Evolutionary conservation across 306 rosid species (phyloP).

Genomic region (Cyamopsis tetragonoloba): DNA sequence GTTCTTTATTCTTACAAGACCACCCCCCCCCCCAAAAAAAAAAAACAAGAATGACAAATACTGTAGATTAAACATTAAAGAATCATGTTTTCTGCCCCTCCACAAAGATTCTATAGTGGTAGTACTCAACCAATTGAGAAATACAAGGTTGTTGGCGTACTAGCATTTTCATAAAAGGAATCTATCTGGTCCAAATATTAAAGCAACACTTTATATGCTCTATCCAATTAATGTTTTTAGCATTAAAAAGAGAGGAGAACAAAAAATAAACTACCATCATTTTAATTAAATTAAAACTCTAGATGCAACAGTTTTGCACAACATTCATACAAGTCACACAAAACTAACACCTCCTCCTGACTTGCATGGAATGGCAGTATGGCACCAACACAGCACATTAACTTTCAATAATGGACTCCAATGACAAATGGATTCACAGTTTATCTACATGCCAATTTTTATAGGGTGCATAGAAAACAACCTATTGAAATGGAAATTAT

Average conservation of each 20-base stretch:
- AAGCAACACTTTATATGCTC: too few relatives aligned
- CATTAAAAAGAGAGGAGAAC: too few relatives aligned
- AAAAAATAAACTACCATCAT: not conserved
- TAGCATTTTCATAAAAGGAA: too few relatives aligned
- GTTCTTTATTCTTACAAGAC: not conserved
- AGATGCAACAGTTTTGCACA: not conserved
- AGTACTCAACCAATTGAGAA: not conserved
- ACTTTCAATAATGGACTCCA: constrained; percentile 6
- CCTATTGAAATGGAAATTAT: constrained; percentile 1
- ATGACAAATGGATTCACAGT: not conserved
- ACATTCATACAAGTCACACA: not conserved
- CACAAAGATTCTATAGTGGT: not conserved
- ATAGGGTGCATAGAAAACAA: not conserved
- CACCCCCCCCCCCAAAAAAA: not conserved
- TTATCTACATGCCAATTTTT: not conserved
- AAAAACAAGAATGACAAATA: not conserved
- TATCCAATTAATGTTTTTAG: not conserved
- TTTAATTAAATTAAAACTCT: not conserved
- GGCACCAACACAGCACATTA: not conserved
- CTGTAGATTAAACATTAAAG: not conserved
- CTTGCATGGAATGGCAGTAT: not conserved
- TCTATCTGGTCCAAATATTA: not conserved
- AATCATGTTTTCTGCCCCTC: not conserved
- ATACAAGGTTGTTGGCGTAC: not conserved
- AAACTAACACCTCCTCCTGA: not conserved